Evolutionary conservation across 768 basidiomycete genomes (phyloP).

Genomic region (Boletus vermiculosoides): DNA sequence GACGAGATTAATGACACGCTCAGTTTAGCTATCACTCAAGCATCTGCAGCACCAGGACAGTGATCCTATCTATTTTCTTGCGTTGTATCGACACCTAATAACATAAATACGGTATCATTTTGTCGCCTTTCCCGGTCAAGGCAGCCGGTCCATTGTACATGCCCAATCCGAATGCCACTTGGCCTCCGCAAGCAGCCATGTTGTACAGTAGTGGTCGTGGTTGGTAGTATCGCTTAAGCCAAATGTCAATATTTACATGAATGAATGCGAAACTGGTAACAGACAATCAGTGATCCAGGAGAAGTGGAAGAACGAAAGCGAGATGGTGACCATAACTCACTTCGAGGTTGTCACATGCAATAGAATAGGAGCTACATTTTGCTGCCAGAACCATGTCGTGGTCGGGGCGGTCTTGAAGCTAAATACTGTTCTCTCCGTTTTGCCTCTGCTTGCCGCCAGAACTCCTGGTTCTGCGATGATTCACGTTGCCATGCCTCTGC

Average conservation of each 20-base stretch:
- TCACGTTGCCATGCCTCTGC: conserved; percentile 68
- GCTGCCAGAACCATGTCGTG: conserved; percentile 39
- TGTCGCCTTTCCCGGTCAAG: conserved; percentile 10
- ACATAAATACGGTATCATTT: conserved; percentile 26
- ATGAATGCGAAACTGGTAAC: conserved; percentile 29
- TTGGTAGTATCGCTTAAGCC: conserved; percentile 21
- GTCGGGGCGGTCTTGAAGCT: conserved; percentile 35
- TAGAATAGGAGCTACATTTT: conserved; percentile 48
- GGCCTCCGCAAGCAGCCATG: conserved; percentile 9
- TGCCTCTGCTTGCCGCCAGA: conserved; percentile 57
- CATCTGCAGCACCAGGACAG: conserved; percentile 5
- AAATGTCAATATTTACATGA: conserved; percentile 32
- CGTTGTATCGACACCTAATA: conserved; percentile 22
- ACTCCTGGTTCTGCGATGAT: conserved; percentile 55
- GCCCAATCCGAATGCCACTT: conserved; percentile 13
- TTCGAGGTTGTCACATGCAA: conserved; percentile 14
- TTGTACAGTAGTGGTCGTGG: conserved; percentile 25
- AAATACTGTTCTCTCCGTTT: conserved; percentile 47
- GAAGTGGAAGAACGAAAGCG: neutral
- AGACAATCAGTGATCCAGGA: conserved; percentile 4
- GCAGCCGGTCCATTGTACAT: conserved; percentile 9
- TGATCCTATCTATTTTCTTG: conserved; percentile 26
- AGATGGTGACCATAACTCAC: conserved; percentile 11
- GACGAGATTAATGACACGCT: conserved; percentile 18
- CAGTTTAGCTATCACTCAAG: conserved; percentile 10